Evolutionary conservation across 2,329 filamentous ascomycete genomes (phyloP), one percentile per base, ranked within the genome.

Genomic region (Fusarium illudens): DNA sequence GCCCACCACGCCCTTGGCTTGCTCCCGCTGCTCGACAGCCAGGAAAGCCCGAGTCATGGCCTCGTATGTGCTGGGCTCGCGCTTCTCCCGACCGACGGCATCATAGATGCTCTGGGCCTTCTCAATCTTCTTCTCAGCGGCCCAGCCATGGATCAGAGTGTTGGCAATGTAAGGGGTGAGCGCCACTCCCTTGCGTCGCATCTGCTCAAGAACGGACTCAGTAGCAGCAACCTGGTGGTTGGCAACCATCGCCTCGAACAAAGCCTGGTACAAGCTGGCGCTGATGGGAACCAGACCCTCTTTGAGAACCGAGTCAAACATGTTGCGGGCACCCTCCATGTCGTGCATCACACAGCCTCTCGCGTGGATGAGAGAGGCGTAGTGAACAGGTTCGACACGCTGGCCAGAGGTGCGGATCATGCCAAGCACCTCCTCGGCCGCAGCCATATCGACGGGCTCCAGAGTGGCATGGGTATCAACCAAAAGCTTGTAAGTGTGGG

Each of bases 131-230:
- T 91, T 91, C 77, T 92, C 92, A 13, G 90, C 87, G 20, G 95
- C 93, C 95, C 96, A 99, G 67, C 96, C 96, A 76, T 98, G 94
- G 75, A 99, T 98, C 46, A 99, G 86, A 6, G 95, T 97, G 83
- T 99, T 99, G 76, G 96, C 96, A 76, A 99, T 98, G 81, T 99
- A 99, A 0, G 96, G 92, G 3, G 96, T 98, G 84, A 98, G 89
- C 73, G 94, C 91, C 11, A 99, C 90, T 34, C 88, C 82, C 62
- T 88, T 89, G 51, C 82, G 79, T 57, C 84, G 85, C 96, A 99
- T 98, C 71, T 92, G 86, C 20, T 82, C 81, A 17, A 98, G 87
- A 8, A 97, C 80, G 1, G 88, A 79, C 74, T 94, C 89, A 0
- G 93, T 95, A 64, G 91, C 90, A 27, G 84, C 83, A 42, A 97